Evolutionary conservation across 2,329 filamentous ascomycete species (phyloP).

Genomic region (Aspergillus ochraceoroseus): DNA sequence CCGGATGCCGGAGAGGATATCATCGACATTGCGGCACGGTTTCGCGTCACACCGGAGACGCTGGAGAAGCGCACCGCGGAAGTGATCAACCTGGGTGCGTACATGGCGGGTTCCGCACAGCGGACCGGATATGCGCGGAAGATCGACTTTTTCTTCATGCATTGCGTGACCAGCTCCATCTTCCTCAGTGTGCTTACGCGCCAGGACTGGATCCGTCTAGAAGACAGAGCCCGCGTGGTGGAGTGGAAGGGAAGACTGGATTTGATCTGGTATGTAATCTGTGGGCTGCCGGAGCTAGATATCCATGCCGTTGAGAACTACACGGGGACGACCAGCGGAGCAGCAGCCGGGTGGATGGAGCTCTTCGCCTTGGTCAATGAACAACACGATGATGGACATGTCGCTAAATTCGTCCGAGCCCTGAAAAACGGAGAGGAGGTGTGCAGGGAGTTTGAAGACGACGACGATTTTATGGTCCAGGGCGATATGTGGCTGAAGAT

Average conservation of each 20-base stretch:
- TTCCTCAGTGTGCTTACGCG: constrained; percentile 4
- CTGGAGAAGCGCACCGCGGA: constrained; percentile 6
- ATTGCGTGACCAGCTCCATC: constrained; percentile 6
- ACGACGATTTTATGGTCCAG: constrained; percentile 3
- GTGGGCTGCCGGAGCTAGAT: constrained; percentile 4
- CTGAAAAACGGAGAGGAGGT: constrained; percentile 10
- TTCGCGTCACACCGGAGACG: constrained; percentile 4
- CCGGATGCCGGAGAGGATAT: not conserved
- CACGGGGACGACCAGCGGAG: not conserved
- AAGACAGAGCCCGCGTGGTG: constrained; percentile 3
- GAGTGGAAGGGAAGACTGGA: constrained; percentile 12
- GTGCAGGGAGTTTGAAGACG: constrained; percentile 5
- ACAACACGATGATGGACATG: constrained; percentile 13
- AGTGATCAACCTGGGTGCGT: constrained; percentile 10
- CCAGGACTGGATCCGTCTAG: constrained; percentile 1
- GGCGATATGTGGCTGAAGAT: constrained; percentile 12
- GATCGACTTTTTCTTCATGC: constrained; percentile 15
- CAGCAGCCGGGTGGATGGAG: constrained; percentile 3
- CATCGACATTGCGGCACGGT: not conserved
- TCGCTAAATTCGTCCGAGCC: constrained; percentile 11
- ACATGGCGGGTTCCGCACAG: constrained; percentile 7
- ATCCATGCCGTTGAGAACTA: constrained; percentile 1
- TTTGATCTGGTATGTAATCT: constrained; percentile 9
- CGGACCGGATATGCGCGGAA: not conserved
- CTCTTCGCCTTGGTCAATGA: constrained; percentile 5